Conservation (phyloP, 805 yeast genomes). For the fission yeast (Schizosaccharomyces pombe) region DNA sequence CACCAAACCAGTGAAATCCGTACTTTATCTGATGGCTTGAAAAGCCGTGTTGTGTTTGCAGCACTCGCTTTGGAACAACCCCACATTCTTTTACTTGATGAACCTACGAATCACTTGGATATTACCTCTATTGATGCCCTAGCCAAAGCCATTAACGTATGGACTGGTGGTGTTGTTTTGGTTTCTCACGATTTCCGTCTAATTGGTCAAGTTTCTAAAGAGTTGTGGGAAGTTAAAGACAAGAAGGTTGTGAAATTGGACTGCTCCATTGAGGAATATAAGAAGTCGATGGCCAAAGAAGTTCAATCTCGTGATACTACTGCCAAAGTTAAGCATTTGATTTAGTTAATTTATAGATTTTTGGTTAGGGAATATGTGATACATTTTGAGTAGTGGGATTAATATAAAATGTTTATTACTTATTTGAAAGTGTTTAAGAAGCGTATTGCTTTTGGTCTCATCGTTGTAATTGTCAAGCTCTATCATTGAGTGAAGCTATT, state of each 20-base stretch:
- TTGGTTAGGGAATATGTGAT: too few species aligned
- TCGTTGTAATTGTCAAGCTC: too few species aligned
- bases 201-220: slow-evolving; percentile 90
- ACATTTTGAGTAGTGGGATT: too few species aligned
- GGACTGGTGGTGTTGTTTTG: slow-evolving; percentile 94
- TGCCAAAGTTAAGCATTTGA: slow-evolving; percentile 1
- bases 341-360: background rate
- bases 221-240: slow-evolving; percentile 86
- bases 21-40: slow-evolving; percentile 94
- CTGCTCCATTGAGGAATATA: slow-evolving; percentile 71
- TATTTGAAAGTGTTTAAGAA: background rate
- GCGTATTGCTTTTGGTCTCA: too few species aligned
- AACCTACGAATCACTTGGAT: slow-evolving; percentile 98
- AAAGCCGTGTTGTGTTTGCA: slow-evolving; percentile 96
- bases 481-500: too few species aligned
- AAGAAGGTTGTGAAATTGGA: slow-evolving; percentile 94
- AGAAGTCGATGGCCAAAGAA: slow-evolving; percentile 22
- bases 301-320: background rate
- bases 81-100: slow-evolving; percentile 83
- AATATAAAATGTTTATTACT: background rate
- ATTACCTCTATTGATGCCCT: slow-evolving; percentile 93
- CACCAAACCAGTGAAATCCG: slow-evolving; percentile 98
- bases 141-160: slow-evolving; percentile 83
- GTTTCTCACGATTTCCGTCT: slow-evolving; percentile 98
- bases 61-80: slow-evolving; percentile 86